Conservation (phyloP, 2,329 filamentous ascomycete species). For the Verticillium tricorpus region DNA sequence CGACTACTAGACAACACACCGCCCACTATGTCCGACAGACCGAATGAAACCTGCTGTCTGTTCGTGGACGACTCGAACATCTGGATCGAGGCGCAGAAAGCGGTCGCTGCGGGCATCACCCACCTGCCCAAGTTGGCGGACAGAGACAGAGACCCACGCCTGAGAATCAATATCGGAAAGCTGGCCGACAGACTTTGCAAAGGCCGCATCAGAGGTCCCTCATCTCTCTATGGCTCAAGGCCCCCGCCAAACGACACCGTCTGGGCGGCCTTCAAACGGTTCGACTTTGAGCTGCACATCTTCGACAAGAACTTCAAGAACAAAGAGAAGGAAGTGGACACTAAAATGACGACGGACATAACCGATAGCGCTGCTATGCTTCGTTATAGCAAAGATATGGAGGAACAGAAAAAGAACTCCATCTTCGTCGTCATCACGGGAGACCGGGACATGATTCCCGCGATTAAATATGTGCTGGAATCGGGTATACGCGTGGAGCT, state of each 20-base stretch:
- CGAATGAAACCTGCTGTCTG: slow-evolving; percentile 13
- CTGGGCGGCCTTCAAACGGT: slow-evolving; percentile 13
- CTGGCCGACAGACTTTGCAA: slow-evolving; percentile 13
- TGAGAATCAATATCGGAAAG: slow-evolving; percentile 14
- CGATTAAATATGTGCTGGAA: slow-evolving; percentile 13
- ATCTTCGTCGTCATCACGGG: slow-evolving; percentile 19
- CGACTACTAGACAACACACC: too few relatives aligned
- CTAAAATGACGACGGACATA: slow-evolving; percentile 17
- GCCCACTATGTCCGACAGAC: slow-evolving; percentile 1
- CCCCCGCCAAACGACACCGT: slow-evolving; percentile 19
- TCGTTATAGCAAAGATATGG: too few relatives aligned
- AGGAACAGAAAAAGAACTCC: slow-evolving; percentile 2
- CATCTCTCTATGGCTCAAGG: slow-evolving; percentile 19
- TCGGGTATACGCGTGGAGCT: slow-evolving; percentile 18
- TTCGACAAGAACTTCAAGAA: slow-evolving; percentile 11
- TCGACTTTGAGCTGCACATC: slow-evolving; percentile 14
- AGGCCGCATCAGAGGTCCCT: slow-evolving; percentile 9
- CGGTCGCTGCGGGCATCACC: slow-evolving; percentile 14
- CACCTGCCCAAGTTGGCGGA: slow-evolving; percentile 17
- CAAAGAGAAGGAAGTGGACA: slow-evolving; percentile 22
- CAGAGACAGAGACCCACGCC: slow-evolving; percentile 16
- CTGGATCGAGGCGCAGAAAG: slow-evolving; percentile 19
- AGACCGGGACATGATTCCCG: slow-evolving; percentile 19
- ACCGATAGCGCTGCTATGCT: slow-evolving; percentile 6
- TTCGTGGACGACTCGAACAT: slow-evolving; percentile 20